Percentiles rank a stretch among this genome's conserved stretches.
Conservation (phyloP, 441 rosid genomes). For the Euphorbia schlechtendalii region DNA sequence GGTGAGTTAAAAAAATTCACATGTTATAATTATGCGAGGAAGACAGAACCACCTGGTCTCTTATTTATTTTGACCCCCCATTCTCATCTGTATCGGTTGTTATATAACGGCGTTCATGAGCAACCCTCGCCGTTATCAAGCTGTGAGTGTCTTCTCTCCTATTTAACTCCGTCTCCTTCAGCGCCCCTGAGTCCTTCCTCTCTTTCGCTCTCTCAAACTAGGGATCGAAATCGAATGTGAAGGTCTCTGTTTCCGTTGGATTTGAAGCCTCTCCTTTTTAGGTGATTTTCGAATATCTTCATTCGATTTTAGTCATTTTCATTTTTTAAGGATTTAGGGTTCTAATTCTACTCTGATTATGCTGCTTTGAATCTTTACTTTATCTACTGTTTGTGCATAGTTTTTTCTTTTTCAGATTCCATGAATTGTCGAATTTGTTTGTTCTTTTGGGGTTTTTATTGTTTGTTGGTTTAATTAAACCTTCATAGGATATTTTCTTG, state of each 20-base stretch:
- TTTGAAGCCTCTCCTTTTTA: slow-evolving; percentile 24
- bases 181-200: too few relatives aligned
- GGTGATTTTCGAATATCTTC: slow-evolving; percentile 29
- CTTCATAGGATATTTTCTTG: slow-evolving; percentile 2
- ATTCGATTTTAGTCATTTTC: slow-evolving; percentile 1
- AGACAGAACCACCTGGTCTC: too few relatives aligned
- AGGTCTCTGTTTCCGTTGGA: slow-evolving; percentile 32
- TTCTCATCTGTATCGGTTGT: too few relatives aligned
- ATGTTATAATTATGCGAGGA: too few relatives aligned
- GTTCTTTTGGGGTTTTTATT: too few relatives aligned
- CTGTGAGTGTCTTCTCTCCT: too few relatives aligned
- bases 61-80: too few relatives aligned
- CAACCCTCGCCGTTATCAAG: too few relatives aligned
- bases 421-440: slow-evolving; percentile 24
- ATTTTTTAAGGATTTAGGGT: slow-evolving; percentile 15
- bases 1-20: too few relatives aligned
- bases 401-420: slow-evolving; percentile 22
- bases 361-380: slow-evolving; percentile 28
- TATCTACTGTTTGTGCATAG: neutral
- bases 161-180: too few relatives aligned
- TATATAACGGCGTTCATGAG: too few relatives aligned
- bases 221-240: slow-evolving; percentile 25
- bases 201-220: slow-evolving; percentile 20
- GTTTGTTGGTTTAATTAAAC: too few relatives aligned
- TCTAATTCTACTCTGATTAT: slow-evolving; percentile 23